These are phyloP conservation scores for Melocanna baccifera DNA, from an alignment of 176 grass and related monocot genomes.

Conservation along the genomic window DNA sequence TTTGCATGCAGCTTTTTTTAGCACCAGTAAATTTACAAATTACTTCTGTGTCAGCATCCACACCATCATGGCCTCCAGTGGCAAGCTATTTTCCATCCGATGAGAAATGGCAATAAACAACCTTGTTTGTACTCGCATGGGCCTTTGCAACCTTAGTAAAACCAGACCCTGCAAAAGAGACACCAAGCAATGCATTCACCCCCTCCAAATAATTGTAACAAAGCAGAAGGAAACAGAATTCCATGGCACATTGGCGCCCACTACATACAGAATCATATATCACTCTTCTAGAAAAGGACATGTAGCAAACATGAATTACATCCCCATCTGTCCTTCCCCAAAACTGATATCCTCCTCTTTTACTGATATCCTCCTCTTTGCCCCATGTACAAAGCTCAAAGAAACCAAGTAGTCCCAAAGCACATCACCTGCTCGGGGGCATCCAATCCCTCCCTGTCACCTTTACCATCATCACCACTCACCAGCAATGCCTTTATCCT, in stretches of 20 bases:
- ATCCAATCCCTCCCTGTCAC: background rate
- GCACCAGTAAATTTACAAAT: background rate
- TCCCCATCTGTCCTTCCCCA: background rate
- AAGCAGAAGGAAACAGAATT: constrained; percentile 10
- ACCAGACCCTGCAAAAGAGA: constrained; percentile 57
- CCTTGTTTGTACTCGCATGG: constrained; percentile 74
- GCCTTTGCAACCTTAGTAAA: constrained; percentile 63
- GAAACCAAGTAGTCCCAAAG: background rate
- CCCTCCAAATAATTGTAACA: background rate
- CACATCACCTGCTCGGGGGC: background rate
- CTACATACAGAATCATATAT: background rate
- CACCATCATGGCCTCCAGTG: constrained; percentile 97
- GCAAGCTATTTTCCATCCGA: constrained; percentile 92
- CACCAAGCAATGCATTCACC: background rate
- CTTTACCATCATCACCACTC: background rate
- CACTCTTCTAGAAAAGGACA: background rate
- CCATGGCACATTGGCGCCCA: background rate
- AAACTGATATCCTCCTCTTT: no score
- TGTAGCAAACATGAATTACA: constrained; percentile 19
- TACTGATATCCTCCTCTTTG: background rate
- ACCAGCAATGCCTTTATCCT: background rate
- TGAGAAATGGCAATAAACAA: constrained; percentile 88
- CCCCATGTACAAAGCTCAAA: constrained; percentile 1
- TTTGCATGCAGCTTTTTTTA: constrained; percentile 2
- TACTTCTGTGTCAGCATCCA: background rate